phyloP scores from a whole-genome alignment of 495 filamentous ascomycete species.

The Lasiosphaeriaceae sp. region DNA sequence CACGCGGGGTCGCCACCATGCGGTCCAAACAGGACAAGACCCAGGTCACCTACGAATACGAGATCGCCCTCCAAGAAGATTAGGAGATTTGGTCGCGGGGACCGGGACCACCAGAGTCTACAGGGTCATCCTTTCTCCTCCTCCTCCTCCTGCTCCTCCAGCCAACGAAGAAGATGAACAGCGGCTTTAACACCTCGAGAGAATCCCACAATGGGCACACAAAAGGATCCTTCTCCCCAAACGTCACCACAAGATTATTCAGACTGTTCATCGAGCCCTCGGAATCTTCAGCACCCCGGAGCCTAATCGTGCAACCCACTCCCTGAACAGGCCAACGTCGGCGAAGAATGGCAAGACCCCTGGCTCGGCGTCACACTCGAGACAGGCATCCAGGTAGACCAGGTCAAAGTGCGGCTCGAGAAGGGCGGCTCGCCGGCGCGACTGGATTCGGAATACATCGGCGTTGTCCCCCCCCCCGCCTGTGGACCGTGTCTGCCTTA shows the following conservation, averaged over 20 bases:
- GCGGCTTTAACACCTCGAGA: slow-evolving; percentile 28
- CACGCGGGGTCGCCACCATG: no score
- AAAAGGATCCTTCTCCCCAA: slow-evolving; percentile 15
- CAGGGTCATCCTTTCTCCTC: no score
- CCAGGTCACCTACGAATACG: no score
- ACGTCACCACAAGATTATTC: slow-evolving; percentile 1
- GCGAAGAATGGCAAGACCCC: slow-evolving; percentile 27
- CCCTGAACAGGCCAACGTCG: slow-evolving; percentile 17
- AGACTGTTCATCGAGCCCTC: slow-evolving; percentile 8
- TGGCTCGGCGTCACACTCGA: slow-evolving; percentile 12
- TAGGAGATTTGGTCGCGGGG: no score
- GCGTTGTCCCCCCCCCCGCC: no score
- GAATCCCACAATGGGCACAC: slow-evolving; percentile 26
- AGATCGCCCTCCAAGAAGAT: no score
- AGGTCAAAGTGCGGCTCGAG: slow-evolving; percentile 25
- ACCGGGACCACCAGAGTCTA: no score
- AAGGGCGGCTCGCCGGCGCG: slow-evolving; percentile 16
- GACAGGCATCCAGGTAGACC: slow-evolving; percentile 17
- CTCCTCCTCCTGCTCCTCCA: slow-evolving; percentile 19
- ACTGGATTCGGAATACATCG: slow-evolving; percentile 27
- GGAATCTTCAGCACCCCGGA: slow-evolving; percentile 4
- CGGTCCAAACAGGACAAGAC: no score
- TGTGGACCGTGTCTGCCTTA: no score
- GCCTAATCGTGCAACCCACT: slow-evolving; percentile 18
- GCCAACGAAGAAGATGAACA: slow-evolving; percentile 15